These are phyloP conservation scores for Penicillium brevicompactum DNA, from an alignment of 2,329 filamentous ascomycete species.

Conservation along the genomic window DNA sequence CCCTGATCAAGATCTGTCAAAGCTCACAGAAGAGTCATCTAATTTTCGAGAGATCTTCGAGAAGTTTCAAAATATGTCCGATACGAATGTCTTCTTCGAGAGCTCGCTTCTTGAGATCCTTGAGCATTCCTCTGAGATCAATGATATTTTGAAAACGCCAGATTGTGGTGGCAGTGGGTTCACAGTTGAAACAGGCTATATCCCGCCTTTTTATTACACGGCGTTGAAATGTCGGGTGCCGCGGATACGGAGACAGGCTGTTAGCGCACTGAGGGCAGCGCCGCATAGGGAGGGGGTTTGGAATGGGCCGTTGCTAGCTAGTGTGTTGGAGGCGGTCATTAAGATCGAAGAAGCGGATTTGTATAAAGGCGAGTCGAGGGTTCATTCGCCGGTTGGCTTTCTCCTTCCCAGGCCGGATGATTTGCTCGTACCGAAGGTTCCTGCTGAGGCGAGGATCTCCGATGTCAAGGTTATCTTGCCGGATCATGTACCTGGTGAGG, in stretches of 20 bases:
- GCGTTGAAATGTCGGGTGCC: slow-evolving; percentile 36
- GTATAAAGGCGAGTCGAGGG: background rate
- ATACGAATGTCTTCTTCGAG: background rate
- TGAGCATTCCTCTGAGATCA: background rate
- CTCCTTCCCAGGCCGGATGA: slow-evolving; percentile 1
- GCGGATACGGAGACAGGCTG: slow-evolving; percentile 31
- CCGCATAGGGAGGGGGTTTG: slow-evolving; percentile 21
- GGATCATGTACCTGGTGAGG: slow-evolving; percentile 5
- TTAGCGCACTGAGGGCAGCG: slow-evolving; percentile 11
- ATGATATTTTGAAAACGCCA: background rate
- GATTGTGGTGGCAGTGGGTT: slow-evolving; percentile 7
- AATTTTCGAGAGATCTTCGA: slow-evolving; percentile 1
- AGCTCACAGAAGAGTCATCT: background rate
- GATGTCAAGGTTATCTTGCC: slow-evolving; percentile 17
- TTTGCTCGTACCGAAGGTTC: slow-evolving; percentile 6
- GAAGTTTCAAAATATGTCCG: background rate
- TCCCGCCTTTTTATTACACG: slow-evolving; percentile 35
- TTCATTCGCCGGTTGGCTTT: background rate
- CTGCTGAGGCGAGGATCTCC: slow-evolving; percentile 4
- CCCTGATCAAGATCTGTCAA: background rate
- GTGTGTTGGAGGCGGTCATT: slow-evolving; percentile 16
- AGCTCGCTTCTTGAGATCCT: slow-evolving; percentile 1
- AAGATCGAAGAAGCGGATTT: slow-evolving; percentile 11
- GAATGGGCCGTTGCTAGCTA: slow-evolving; percentile 19
- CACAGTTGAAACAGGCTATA: slow-evolving; percentile 35